Evolutionary conservation across 805 yeast species (phyloP), one percentile per base, ranked within the genome.

Genomic region (Limtongozyma cylindracea): DNA sequence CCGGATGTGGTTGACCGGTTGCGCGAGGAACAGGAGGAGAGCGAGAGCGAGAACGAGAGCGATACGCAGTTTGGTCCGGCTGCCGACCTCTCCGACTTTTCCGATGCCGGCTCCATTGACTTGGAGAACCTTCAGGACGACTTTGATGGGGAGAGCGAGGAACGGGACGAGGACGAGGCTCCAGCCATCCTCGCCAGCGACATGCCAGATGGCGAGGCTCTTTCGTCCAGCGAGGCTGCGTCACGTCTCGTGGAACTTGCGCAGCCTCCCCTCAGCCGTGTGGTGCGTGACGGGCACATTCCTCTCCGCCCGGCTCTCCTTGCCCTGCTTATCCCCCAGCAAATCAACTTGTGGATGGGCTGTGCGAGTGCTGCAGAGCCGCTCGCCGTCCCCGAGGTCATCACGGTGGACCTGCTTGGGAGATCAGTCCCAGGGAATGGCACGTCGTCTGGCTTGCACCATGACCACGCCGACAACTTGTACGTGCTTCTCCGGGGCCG

Each of bases 381-480:
- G 11, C 21, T 20, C 21, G 25, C 31, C 8, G 33, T 32, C 16
- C 20, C 21, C 10, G 23, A 19, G 16, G 17, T 23, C 20, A 35
- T 43, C 10, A 20, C 28, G 5, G 10, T 17, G 6, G 28, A 29
- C 12, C 58, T 60, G 1, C 37, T 65, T 4, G 76, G 76, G 1
- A 58, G 61, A 33, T 43, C 43, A 12, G 40, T 69, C 1, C 71
- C 77, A n/a, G n/a, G n/a, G 1, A 47, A 50, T 2, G 71, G 70
- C 2, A 49, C 66, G 1, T 67, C 78, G 0, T 67, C 80, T 2
- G 84, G 84, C 0, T 42, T 72, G 8, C 84, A 72, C 32, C 84
- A 72, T 37, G 84, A 72, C 37, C 82, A 71, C 40, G 76, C 82
- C 2, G 82, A 71, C 35, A 72, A 72, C 33, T 43, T 72, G 17